These are phyloP conservation scores for Colletotrichum cordylinicola DNA, from an alignment of 2,329 filamentous ascomycete species.

Conservation along the genomic window DNA sequence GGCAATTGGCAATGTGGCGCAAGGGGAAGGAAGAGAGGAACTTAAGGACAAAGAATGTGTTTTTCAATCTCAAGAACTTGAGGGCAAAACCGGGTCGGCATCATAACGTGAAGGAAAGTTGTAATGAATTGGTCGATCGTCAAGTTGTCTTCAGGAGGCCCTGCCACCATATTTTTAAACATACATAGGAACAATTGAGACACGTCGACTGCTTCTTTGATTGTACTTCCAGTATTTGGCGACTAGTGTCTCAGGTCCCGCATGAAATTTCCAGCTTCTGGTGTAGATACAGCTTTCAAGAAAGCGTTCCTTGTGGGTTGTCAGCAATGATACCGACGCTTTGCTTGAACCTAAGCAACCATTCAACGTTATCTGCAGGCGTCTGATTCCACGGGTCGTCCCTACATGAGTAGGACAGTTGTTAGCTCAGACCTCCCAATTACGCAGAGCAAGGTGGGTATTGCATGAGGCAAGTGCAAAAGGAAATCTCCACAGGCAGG, in stretches of 20 bases:
- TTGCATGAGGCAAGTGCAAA: neutral
- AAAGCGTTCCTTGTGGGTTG: rapidly evolving
- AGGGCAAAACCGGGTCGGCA: neutral
- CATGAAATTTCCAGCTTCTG: neutral
- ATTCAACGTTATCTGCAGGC: slow-evolving; percentile 36
- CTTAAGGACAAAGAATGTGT: no score
- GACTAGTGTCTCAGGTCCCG: rapidly evolving
- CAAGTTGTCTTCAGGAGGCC: neutral
- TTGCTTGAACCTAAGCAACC: slow-evolving; percentile 23
- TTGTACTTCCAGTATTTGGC: neutral
- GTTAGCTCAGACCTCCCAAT: neutral
- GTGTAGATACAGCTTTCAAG: neutral
- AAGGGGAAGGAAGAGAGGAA: neutral
- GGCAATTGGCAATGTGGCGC: neutral
- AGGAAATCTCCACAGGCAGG: neutral
- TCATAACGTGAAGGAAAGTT: neutral
- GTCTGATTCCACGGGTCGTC: slow-evolving; percentile 46
- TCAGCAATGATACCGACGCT: neutral
- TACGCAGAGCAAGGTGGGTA: neutral
- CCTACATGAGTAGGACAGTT: neutral
- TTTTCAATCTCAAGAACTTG: neutral
- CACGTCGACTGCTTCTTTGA: neutral
- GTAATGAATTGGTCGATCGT: neutral
- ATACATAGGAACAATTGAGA: neutral
- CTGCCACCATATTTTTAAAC: neutral